Evolutionary conservation across 106 monocot genomes (phyloP).

Genomic region (Allium fistulosum): DNA sequence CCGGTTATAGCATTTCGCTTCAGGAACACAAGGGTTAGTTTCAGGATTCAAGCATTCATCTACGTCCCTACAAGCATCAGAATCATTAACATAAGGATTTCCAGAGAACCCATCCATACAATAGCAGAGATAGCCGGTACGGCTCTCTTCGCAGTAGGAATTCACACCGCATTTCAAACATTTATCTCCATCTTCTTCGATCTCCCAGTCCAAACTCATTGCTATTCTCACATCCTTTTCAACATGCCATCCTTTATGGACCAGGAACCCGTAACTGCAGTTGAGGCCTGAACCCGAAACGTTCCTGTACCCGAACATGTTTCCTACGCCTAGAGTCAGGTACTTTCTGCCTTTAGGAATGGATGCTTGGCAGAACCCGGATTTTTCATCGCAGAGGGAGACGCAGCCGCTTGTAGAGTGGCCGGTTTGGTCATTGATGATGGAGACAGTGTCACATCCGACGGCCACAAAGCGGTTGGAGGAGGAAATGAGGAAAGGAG

Average conservation of each 20-base stretch:
- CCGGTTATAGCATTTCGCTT: background rate
- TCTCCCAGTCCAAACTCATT: conserved; percentile 22
- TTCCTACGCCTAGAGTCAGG: conserved; percentile 11
- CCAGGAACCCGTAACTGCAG: conserved; percentile 27
- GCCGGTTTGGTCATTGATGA: conserved; percentile 10
- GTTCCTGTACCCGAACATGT: conserved; percentile 20
- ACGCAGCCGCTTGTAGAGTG: conserved; percentile 24
- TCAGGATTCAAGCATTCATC: conserved; percentile 20
- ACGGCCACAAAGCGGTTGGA: conserved; percentile 7
- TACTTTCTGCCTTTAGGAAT: conserved; percentile 12
- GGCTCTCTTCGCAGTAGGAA: conserved; percentile 5
- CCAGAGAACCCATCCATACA: conserved; percentile 17
- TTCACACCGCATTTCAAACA: conserved; percentile 11
- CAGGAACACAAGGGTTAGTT: conserved; percentile 10
- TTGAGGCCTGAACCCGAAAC: conserved; percentile 4
- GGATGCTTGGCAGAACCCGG: conserved; percentile 17
- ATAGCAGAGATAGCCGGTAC: conserved; percentile 27
- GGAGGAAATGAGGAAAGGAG: conserved; percentile 14
- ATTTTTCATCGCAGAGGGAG: conserved; percentile 4
- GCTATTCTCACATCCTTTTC: background rate
- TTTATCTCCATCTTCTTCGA: background rate
- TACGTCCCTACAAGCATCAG: conserved; percentile 22
- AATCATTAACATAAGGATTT: conserved; percentile 22
- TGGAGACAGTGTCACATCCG: conserved; percentile 28
- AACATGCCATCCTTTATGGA: conserved; percentile 15